These are phyloP conservation scores for Hirschioporus abietinus DNA, from an alignment of 768 basidiomycete genomes.

Conservation along the genomic window DNA sequence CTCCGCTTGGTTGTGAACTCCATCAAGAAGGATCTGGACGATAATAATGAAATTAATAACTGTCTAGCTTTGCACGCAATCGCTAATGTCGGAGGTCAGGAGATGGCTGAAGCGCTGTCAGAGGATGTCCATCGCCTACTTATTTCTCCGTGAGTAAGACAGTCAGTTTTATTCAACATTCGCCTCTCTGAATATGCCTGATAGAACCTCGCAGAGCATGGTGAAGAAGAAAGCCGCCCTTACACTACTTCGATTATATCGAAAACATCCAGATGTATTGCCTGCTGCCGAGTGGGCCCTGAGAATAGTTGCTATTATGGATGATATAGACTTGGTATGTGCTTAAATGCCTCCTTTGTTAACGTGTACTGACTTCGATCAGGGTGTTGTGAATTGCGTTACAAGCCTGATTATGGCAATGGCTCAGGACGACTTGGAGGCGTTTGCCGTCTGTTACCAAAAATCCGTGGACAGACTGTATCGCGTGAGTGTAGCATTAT, in stretches of 20 bases:
- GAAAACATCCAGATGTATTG: slow-evolving; percentile 93
- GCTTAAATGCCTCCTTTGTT: neutral
- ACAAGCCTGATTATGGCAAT: slow-evolving; percentile 91
- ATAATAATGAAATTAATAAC: slow-evolving; percentile 91
- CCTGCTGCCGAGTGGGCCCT: slow-evolving; percentile 94
- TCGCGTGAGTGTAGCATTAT: slow-evolving; percentile 46
- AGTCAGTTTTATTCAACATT: slow-evolving; percentile 17
- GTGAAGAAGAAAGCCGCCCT: slow-evolving; percentile 99
- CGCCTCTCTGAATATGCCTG: slow-evolving; percentile 2
- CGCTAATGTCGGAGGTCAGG: slow-evolving; percentile 94
- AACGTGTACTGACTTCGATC: neutral
- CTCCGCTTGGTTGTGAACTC: slow-evolving; percentile 96
- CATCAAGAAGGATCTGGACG: slow-evolving; percentile 94
- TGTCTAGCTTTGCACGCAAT: slow-evolving; percentile 97
- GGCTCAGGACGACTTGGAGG: slow-evolving; percentile 89
- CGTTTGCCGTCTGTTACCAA: slow-evolving; percentile 87
- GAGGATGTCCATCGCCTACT: slow-evolving; percentile 93
- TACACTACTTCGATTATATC: slow-evolving; percentile 86
- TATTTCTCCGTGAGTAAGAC: slow-evolving; percentile 75
- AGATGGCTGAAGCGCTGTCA: slow-evolving; percentile 95
- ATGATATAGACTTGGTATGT: slow-evolving; percentile 78
- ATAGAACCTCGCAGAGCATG: slow-evolving; percentile 87
- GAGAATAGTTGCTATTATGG: slow-evolving; percentile 93
- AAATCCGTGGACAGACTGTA: slow-evolving; percentile 90
- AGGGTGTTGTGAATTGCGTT: slow-evolving; percentile 95